Evolutionary conservation across 495 filamentous ascomycete genomes (phyloP), one percentile per base, ranked within the genome.

Genomic region (Annulohypoxylon stygium): DNA sequence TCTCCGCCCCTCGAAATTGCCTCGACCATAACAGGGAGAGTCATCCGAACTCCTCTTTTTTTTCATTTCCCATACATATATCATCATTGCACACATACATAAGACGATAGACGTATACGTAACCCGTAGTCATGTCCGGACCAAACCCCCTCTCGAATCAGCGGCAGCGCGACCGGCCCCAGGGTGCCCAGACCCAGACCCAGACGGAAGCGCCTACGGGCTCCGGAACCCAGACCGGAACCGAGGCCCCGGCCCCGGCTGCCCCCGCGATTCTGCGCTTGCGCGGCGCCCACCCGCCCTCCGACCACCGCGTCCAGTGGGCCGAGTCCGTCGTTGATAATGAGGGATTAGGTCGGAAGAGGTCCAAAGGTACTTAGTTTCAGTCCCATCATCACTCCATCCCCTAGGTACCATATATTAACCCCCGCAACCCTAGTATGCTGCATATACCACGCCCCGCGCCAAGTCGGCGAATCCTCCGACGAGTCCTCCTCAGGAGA

Each of bases 321-420:
- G 93, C 92, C 8, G 92, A 93, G 74, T 93, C 95, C 79, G 95
- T 98, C 5, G 83, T 99, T 6, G 94, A 99, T 82, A 99, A 99
- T 76, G 96, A 99, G 80, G 95, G 95, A 3, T 86, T 98, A 81
- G 94, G 94, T 4, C 92, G 91, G 81, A 99, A 98, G 83, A 93
- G 88, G 48, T 95, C 92, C 0, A 99, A 99, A 91, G 94, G 95
- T 94, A 78, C 75, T 8, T 39, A 14, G 12, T 43, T 14, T 14
- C 39, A 43, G 10, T 33, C n/a, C 61, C 67, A 67, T 48, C 20
- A 16, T 43, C 11, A 4, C 30, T 47, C 14, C 43, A 14, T 47
- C 4, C 14, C 43, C 14, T n/a, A n/a, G n/a, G n/a, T n/a, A n/a
- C n/a, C 20, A 5, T 8, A 33, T 43, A 26, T 30, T 39, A 58